phyloP scores from a whole-genome alignment of 768 basidiomycete species.

The Boletellus sp. region DNA sequence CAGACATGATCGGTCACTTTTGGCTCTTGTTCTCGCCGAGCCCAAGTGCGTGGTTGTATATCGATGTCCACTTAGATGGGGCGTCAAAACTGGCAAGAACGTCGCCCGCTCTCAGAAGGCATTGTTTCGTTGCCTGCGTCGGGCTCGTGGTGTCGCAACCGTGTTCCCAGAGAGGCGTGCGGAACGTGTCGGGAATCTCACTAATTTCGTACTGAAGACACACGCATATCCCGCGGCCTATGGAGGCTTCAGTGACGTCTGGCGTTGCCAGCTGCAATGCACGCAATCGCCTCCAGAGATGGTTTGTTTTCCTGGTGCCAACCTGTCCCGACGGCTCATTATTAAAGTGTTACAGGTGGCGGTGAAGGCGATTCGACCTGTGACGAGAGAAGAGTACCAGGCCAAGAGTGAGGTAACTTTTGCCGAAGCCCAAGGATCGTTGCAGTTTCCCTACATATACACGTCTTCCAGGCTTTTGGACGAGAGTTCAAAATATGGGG shows the following conservation, averaged over 20 bases:
- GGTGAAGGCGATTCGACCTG: conserved; percentile 23
- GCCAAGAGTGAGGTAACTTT: conserved; percentile 16
- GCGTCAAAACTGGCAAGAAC: conserved; percentile 2
- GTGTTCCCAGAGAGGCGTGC: background rate
- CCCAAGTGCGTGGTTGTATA: background rate
- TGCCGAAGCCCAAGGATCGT: background rate
- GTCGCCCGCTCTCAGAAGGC: background rate
- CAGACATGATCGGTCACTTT: no score
- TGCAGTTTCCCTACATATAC: conserved; percentile 6
- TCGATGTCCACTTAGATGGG: background rate
- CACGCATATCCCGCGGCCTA: conserved; percentile 21
- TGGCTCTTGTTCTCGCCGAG: background rate
- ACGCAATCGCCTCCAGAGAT: background rate
- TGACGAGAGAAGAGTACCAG: conserved; percentile 1
- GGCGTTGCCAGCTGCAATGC: conserved; percentile 16
- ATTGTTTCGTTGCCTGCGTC: background rate
- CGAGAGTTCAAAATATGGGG: conserved; percentile 32
- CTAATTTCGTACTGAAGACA: conserved; percentile 10
- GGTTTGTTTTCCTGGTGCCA: conserved; percentile 7
- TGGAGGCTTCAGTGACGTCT: conserved; percentile 31
- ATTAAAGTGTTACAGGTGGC: conserved; percentile 17
- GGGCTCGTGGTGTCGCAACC: background rate
- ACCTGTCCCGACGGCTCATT: background rate
- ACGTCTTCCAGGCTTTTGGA: conserved; percentile 16
- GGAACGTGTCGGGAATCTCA: conserved; percentile 12